Evolutionary conservation across 495 filamentous ascomycete species (phyloP).

Genomic region (Chaetomium fimeti): DNA sequence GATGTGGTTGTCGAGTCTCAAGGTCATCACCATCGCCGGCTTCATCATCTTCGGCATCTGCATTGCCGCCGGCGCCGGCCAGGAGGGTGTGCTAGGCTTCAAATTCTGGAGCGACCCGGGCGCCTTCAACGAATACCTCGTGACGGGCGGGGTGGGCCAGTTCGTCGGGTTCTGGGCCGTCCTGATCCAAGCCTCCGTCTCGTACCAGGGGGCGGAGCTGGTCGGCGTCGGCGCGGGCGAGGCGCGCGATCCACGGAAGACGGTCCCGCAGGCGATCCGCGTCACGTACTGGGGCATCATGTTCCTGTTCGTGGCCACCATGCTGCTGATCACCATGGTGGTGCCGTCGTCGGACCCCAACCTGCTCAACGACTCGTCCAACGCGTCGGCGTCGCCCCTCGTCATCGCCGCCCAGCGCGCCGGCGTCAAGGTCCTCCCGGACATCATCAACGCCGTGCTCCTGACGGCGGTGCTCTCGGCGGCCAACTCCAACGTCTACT

Average conservation of each 20-base stretch:
- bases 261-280: slow-evolving; percentile 50
- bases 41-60: slow-evolving; percentile 65
- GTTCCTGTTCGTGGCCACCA: slow-evolving; percentile 63
- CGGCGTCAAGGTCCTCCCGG: slow-evolving; percentile 63
- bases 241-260: slow-evolving; percentile 60
- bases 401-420: slow-evolving; percentile 66
- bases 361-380: slow-evolving; percentile 50
- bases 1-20: slow-evolving; percentile 71
- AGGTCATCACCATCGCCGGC: slow-evolving; percentile 72
- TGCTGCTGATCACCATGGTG: slow-evolving; percentile 67
- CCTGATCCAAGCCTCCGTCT: slow-evolving; percentile 48
- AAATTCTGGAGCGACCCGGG: slow-evolving; percentile 69
- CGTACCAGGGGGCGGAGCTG: slow-evolving; percentile 58
- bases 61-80: slow-evolving; percentile 64
- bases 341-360: slow-evolving; percentile 54
- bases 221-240: slow-evolving; percentile 68
- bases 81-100: slow-evolving; percentile 67
- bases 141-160: slow-evolving; percentile 44
- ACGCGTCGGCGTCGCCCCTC: slow-evolving; percentile 64
- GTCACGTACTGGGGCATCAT: slow-evolving; percentile 62
- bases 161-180: slow-evolving; percentile 50
- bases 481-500: slow-evolving; percentile 60
- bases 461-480: slow-evolving; percentile 58
- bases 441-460: slow-evolving; percentile 70
- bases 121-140: slow-evolving; percentile 59